Percentiles rank a stretch among this genome's conserved stretches.
phyloP scores from a whole-genome alignment of 164 flowering plant species.

The Tetracentron sinense region DNA sequence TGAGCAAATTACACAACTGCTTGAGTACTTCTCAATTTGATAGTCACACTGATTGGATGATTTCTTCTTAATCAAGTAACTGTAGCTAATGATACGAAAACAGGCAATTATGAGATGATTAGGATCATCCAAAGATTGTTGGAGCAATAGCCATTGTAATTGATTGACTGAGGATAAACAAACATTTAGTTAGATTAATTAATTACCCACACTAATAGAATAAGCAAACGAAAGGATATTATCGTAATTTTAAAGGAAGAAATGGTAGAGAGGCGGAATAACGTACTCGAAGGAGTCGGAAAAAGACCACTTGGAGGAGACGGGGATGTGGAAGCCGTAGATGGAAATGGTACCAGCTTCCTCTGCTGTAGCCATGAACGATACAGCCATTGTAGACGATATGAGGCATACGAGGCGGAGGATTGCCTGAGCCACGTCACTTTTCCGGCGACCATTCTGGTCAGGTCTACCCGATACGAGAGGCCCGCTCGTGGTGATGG shows the following conservation, averaged over 20 bases:
- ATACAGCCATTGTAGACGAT: conserved; percentile 39
- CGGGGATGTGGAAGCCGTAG: conserved; percentile 65
- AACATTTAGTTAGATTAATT: not conserved
- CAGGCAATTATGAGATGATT: not conserved
- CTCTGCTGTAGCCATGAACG: conserved; percentile 61
- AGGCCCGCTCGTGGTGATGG: conserved; percentile 38
- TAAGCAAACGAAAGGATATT: not conserved
- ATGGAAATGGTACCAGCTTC: conserved; percentile 38
- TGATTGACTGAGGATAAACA: not conserved
- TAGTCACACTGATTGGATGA: not conserved
- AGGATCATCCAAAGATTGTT: no score
- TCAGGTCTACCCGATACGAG: conserved; percentile 12
- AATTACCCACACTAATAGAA: no score
- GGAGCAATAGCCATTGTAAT: no score
- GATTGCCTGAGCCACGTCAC: conserved; percentile 28
- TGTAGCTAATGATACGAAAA: not conserved
- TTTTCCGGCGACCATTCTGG: conserved; percentile 24
- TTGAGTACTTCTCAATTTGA: not conserved
- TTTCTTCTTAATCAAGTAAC: no score
- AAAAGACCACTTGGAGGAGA: conserved; percentile 75
- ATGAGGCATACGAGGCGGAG: conserved; percentile 48
- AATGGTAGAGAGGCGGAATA: not conserved
- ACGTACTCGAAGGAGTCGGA: conserved; percentile 73
- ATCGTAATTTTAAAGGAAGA: not conserved
- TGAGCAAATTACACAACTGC: no score